A percentile compares a stretch with the other conserved stretches of the same genome.
Evolutionary conservation across 192 early-diverging fungal species (phyloP).

Genomic region (Obelidium mucronatum): DNA sequence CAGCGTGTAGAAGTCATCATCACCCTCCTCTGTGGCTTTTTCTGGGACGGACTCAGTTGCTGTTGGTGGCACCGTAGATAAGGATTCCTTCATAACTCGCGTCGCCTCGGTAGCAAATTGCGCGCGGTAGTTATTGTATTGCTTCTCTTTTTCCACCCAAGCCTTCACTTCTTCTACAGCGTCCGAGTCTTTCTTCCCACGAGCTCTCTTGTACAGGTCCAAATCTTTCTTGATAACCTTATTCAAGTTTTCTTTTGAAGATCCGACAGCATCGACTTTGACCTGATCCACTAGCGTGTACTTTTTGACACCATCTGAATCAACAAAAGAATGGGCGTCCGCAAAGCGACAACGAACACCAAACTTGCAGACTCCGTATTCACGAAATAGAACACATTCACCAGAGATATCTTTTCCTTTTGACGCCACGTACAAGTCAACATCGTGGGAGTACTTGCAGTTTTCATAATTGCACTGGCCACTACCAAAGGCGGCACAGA

Average conservation of each 20-base stretch:
- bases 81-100: not conserved
- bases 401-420: conserved; percentile 81
- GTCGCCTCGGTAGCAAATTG: not conserved
- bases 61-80: not conserved
- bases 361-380: conserved; percentile 73
- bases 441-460: conserved; percentile 85
- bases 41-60: not conserved
- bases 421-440: conserved; percentile 69
- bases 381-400: conserved; percentile 72
- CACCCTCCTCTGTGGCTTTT: not conserved
- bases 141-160: conserved; percentile 35
- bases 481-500: conserved; percentile 59
- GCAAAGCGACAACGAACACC: conserved; percentile 60
- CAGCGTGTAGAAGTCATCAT: not conserved
- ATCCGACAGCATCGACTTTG: not conserved
- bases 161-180: conserved; percentile 6
- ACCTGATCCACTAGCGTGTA: conserved; percentile 64
- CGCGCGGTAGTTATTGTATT: not conserved
- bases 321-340: conserved; percentile 43
- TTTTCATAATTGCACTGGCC: conserved; percentile 58
- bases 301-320: conserved; percentile 57
- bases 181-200: conserved; percentile 16
- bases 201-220: conserved; percentile 6
- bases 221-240: conserved; percentile 31
- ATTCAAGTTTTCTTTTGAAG: conserved; percentile 9